These are phyloP conservation scores for Corynespora cassiicola DNA, from an alignment of 2,329 filamentous ascomycete genomes.

Conservation along the genomic window DNA sequence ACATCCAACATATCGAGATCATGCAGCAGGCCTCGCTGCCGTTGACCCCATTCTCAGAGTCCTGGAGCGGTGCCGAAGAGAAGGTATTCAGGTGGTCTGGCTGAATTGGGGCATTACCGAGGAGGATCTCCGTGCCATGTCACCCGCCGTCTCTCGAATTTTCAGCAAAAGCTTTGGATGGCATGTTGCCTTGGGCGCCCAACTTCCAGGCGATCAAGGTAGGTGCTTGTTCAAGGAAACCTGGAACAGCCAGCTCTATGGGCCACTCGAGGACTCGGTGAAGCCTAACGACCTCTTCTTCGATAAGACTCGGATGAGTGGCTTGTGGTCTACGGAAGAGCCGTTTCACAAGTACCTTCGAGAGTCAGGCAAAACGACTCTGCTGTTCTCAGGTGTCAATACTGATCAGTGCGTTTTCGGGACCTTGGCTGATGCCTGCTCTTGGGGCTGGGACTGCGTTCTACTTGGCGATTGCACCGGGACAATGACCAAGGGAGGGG, in stretches of 20 bases:
- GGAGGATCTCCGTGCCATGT: constrained; percentile 46
- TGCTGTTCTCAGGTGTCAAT: constrained; percentile 51
- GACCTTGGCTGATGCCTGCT: constrained; percentile 50
- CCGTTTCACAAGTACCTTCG: constrained; percentile 50
- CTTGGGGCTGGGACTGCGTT: constrained; percentile 51
- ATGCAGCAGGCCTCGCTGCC: constrained; percentile 35
- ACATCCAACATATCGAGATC: constrained; percentile 35
- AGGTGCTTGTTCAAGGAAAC: constrained; percentile 50
- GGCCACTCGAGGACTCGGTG: constrained; percentile 45
- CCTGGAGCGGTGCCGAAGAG: constrained; percentile 48
- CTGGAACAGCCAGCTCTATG: constrained; percentile 52
- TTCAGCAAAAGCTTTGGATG: constrained; percentile 51
- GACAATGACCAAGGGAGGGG: constrained; percentile 48
- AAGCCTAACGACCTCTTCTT: constrained; percentile 50
- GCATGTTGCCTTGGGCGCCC: constrained; percentile 49
- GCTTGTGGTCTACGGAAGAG: constrained; percentile 49
- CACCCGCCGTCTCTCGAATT: constrained; percentile 49
- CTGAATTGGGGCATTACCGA: constrained; percentile 51
- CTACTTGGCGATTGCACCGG: constrained; percentile 50
- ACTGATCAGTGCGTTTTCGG: constrained; percentile 53
- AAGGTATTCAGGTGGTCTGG: constrained; percentile 50
- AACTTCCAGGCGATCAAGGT: constrained; percentile 45
- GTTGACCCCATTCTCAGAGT: constrained; percentile 46
- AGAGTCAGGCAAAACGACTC: constrained; percentile 48
- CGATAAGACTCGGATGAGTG: constrained; percentile 52